Evolutionary conservation across 2,329 filamentous ascomycete species (phyloP).

Genomic region (Botryosphaeria dothidea): DNA sequence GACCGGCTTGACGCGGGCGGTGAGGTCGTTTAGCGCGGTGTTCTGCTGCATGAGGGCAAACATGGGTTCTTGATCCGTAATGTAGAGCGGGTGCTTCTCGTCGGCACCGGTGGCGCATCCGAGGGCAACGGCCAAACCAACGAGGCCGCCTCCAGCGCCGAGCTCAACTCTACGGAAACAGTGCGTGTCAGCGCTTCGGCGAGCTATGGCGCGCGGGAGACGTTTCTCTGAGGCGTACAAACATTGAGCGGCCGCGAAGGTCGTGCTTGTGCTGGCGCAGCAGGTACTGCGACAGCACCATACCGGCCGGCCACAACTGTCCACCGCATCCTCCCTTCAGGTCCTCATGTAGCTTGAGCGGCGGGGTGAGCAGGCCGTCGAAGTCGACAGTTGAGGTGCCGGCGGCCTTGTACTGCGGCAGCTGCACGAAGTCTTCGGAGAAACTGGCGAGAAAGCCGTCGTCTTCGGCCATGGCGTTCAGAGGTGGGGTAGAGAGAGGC

Average conservation of each 20-base stretch:
- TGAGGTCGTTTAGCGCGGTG: slow-evolving; percentile 75
- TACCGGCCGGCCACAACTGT: slow-evolving; percentile 90
- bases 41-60: slow-evolving; percentile 82
- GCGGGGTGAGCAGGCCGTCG: slow-evolving; percentile 68
- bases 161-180: slow-evolving; percentile 72
- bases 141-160: slow-evolving; percentile 86
- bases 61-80: slow-evolving; percentile 91
- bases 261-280: slow-evolving; percentile 69
- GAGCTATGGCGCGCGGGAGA: neutral
- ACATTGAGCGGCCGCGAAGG: slow-evolving; percentile 72
- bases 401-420: slow-evolving; percentile 53
- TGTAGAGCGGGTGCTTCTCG: slow-evolving; percentile 61
- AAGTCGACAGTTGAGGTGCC: slow-evolving; percentile 62
- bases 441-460: slow-evolving; percentile 40
- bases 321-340: slow-evolving; percentile 86
- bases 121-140: slow-evolving; percentile 65
- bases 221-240: slow-evolving; percentile 39
- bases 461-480: neutral
- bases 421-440: slow-evolving; percentile 58
- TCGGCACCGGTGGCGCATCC: slow-evolving; percentile 40
- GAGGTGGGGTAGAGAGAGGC: slow-evolving; percentile 3
- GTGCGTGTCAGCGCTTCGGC: slow-evolving; percentile 22
- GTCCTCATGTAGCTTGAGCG: slow-evolving; percentile 81
- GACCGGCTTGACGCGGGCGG: slow-evolving; percentile 62
- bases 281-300: slow-evolving; percentile 85